Percentiles rank a stretch among this genome's conserved stretches.
phyloP scores from a whole-genome alignment of 176 grass and related monocot genomes.

The Oryza longistaminata region DNA sequence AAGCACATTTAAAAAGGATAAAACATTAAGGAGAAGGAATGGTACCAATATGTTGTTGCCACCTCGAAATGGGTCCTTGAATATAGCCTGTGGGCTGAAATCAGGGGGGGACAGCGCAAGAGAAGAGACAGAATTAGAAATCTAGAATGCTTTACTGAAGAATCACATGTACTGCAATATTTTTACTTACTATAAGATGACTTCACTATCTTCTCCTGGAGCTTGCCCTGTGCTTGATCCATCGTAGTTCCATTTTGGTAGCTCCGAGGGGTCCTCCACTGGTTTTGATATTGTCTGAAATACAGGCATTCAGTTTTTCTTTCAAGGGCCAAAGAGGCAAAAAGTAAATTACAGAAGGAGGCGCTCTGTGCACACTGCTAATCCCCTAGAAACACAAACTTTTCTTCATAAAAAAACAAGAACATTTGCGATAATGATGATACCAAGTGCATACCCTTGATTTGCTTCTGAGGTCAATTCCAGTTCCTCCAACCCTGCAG shows the following conservation, averaged over 20 bases:
- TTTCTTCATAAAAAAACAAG: background rate
- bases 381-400: background rate
- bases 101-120: constrained; percentile 10
- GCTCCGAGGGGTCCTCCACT: constrained; percentile 87
- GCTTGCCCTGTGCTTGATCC: constrained; percentile 99
- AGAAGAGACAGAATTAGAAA: background rate
- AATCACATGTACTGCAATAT: background rate
- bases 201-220: constrained; percentile 98
- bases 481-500: constrained; percentile 90
- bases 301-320: background rate
- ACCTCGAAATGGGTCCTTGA: constrained; percentile 97
- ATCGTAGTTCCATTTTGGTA: constrained; percentile 98
- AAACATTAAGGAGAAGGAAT: background rate
- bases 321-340: background rate
- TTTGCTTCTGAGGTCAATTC: constrained; percentile 98
- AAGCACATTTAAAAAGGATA: background rate
- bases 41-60: constrained; percentile 94
- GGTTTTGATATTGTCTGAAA: constrained; percentile 73
- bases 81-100: constrained; percentile 90
- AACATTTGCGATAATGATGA: background rate
- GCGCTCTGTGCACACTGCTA: background rate
- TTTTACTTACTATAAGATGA: constrained; percentile 86
- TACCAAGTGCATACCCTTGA: constrained; percentile 58
- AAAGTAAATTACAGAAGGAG: background rate
- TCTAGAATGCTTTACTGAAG: background rate